These are phyloP conservation scores for Candida insectalens DNA, from an alignment of 805 yeast species.

Conservation along the genomic window DNA sequence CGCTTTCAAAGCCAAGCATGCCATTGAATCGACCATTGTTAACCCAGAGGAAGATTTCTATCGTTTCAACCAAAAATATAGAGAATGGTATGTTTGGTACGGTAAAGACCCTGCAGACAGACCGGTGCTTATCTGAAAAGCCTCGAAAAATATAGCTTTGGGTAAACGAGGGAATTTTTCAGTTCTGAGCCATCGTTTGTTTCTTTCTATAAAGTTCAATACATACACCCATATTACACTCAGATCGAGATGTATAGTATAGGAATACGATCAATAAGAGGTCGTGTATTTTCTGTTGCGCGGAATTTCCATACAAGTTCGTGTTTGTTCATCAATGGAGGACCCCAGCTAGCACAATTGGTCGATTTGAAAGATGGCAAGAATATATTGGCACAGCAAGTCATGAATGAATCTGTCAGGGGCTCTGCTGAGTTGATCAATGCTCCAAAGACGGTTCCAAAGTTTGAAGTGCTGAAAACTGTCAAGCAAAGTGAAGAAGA, in stretches of 20 bases:
- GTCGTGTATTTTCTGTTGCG: too few relatives aligned
- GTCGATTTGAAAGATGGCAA: too few relatives aligned
- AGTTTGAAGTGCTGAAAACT: slow-evolving; percentile 12
- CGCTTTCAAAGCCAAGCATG: slow-evolving; percentile 50
- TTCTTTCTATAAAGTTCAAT: not conserved
- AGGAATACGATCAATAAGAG: not conserved
- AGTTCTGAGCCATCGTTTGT: not conserved
- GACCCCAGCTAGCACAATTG: too few relatives aligned
- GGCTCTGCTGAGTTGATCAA: slow-evolving; percentile 4
- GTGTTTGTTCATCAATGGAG: too few relatives aligned
- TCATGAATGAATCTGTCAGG: too few relatives aligned
- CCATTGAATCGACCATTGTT: slow-evolving; percentile 21
- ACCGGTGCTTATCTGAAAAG: slow-evolving; percentile 33
- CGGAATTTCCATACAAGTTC: too few relatives aligned
- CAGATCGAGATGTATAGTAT: too few relatives aligned
- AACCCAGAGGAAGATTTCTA: not conserved
- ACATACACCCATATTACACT: too few relatives aligned
- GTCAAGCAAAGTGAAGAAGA: slow-evolving; percentile 3
- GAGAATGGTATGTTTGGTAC: slow-evolving; percentile 56
- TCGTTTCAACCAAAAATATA: slow-evolving; percentile 27
- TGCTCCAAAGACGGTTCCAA: slow-evolving; percentile 11
- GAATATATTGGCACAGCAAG: too few relatives aligned
- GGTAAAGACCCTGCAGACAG: slow-evolving; percentile 58
- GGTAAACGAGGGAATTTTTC: slow-evolving; percentile 1
- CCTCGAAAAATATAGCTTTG: not conserved